A percentile compares a stretch with the other conserved stretches of the same genome.
These are phyloP conservation scores for Marasmius sp. DNA, from an alignment of 1,284 basidiomycete species.

Conservation along the genomic window DNA sequence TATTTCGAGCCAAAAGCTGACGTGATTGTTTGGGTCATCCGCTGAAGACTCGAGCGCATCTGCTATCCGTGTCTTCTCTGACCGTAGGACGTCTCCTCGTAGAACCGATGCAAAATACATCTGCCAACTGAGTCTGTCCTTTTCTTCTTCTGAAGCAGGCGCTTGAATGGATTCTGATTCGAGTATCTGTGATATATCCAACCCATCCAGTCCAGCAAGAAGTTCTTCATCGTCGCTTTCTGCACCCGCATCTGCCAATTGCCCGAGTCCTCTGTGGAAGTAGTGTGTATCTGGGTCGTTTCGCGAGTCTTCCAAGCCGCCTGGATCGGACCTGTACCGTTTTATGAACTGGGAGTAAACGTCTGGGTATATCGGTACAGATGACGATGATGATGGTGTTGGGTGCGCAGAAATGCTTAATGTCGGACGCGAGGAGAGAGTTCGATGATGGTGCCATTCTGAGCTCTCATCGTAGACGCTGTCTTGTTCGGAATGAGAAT, in stretches of 20 bases:
- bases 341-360: slow-evolving; percentile 78
- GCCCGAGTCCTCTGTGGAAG: slow-evolving; percentile 69
- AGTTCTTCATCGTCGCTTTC: slow-evolving; percentile 72
- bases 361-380: slow-evolving; percentile 54
- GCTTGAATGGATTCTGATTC: slow-evolving; percentile 60
- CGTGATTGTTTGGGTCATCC: slow-evolving; percentile 68
- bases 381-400: slow-evolving; percentile 9
- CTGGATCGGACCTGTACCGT: slow-evolving; percentile 63
- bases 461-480: slow-evolving; percentile 43
- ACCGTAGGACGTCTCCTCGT: slow-evolving; percentile 88
- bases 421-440: slow-evolving; percentile 26
- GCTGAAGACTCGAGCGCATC: slow-evolving; percentile 66
- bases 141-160: slow-evolving; percentile 64
- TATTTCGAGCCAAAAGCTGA: slow-evolving; percentile 87
- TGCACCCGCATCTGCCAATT: slow-evolving; percentile 72
- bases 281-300: slow-evolving; percentile 76
- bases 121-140: slow-evolving; percentile 91
- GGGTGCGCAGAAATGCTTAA: slow-evolving; percentile 10
- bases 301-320: slow-evolving; percentile 54
- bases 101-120: slow-evolving; percentile 92
- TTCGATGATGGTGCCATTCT: slow-evolving; percentile 35
- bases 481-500: slow-evolving; percentile 62
- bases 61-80: slow-evolving; percentile 89
- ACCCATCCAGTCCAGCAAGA: slow-evolving; percentile 40
- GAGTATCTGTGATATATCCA: slow-evolving; percentile 54